phyloP scores from a whole-genome alignment of 257 asterid species.

The Pogostemon cablin region DNA sequence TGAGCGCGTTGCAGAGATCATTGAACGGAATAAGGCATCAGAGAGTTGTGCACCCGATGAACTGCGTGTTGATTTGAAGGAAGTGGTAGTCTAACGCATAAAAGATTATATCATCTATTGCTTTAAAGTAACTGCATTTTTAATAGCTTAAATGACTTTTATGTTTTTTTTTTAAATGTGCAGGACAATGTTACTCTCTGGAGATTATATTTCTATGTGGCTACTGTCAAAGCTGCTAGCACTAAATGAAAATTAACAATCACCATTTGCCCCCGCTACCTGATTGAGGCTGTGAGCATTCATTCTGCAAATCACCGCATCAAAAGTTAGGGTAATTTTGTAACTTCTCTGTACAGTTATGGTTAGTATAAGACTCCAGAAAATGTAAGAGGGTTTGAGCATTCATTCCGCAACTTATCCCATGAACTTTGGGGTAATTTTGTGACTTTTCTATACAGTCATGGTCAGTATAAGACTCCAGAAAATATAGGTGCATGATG shows the following conservation, averaged over 20 bases:
- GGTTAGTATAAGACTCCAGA: too few species aligned
- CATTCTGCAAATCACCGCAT: too few species aligned
- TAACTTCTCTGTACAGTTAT: too few species aligned
- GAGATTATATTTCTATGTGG: constrained; percentile 65
- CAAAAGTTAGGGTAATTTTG: too few species aligned
- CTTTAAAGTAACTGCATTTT: not conserved
- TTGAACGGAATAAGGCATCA: constrained; percentile 37
- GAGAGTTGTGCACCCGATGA: constrained; percentile 34
- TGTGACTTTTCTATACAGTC: too few species aligned
- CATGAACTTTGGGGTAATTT: too few species aligned
- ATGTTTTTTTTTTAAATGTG: not conserved
- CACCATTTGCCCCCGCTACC: too few species aligned
- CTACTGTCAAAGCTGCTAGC: constrained; percentile 42
- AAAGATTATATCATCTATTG: not conserved
- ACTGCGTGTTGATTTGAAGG: constrained; percentile 54
- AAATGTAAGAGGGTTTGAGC: too few species aligned
- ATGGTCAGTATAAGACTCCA: too few species aligned
- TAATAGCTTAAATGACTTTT: not conserved
- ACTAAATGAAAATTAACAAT: constrained; percentile 21
- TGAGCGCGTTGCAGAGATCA: constrained; percentile 61
- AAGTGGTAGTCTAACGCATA: constrained; percentile 51
- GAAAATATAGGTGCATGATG: too few species aligned
- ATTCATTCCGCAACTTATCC: too few species aligned
- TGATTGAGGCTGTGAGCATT: too few species aligned
- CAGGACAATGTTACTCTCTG: constrained; percentile 68